Conservation (phyloP, 352 stramenopile genomes). For the Phytophthora foliorum region DNA sequence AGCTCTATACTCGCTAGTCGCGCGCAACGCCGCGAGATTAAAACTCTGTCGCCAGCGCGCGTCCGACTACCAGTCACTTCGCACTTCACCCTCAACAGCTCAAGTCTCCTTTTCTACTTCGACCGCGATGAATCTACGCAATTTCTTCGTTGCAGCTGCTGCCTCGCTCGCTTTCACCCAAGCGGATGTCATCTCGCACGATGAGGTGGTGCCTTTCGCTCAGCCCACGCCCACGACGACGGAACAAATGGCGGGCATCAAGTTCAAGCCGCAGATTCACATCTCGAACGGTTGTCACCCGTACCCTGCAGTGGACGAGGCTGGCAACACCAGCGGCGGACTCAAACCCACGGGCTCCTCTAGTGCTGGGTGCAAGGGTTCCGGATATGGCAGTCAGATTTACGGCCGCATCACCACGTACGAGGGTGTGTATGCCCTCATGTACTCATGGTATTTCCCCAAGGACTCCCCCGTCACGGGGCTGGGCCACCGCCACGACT, state of each 20-base stretch:
- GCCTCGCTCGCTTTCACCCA: slow-evolving; percentile 6
- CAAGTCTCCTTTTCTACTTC: neutral
- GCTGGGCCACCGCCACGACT: slow-evolving; percentile 49
- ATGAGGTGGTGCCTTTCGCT: slow-evolving; percentile 34
- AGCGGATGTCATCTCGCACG: slow-evolving; percentile 31
- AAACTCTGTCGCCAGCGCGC: neutral
- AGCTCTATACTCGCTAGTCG: slow-evolving; percentile 11
- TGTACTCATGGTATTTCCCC: slow-evolving; percentile 57
- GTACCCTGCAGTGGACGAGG: slow-evolving; percentile 41
- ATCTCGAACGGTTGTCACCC: slow-evolving; percentile 47
- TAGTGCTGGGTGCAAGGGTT: slow-evolving; percentile 38
- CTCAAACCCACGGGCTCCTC: slow-evolving; percentile 39
- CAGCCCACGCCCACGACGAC: slow-evolving; percentile 26
- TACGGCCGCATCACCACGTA: slow-evolving; percentile 34
- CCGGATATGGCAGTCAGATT: slow-evolving; percentile 30
- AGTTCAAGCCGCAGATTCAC: slow-evolving; percentile 51
- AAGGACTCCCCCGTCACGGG: slow-evolving; percentile 46
- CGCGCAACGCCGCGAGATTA: neutral
- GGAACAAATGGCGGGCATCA: slow-evolving; percentile 34
- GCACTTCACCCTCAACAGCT: slow-evolving; percentile 8
- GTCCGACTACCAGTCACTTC: slow-evolving; percentile 11
- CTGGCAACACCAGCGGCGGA: slow-evolving; percentile 43
- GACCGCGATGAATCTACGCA: slow-evolving; percentile 22
- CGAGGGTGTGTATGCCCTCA: slow-evolving; percentile 35
- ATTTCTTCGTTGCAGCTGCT: slow-evolving; percentile 22